Evolutionary conservation across 345 rosid species (phyloP), one percentile per base, ranked within the genome.

Genomic region (Camelina sativa): DNA sequence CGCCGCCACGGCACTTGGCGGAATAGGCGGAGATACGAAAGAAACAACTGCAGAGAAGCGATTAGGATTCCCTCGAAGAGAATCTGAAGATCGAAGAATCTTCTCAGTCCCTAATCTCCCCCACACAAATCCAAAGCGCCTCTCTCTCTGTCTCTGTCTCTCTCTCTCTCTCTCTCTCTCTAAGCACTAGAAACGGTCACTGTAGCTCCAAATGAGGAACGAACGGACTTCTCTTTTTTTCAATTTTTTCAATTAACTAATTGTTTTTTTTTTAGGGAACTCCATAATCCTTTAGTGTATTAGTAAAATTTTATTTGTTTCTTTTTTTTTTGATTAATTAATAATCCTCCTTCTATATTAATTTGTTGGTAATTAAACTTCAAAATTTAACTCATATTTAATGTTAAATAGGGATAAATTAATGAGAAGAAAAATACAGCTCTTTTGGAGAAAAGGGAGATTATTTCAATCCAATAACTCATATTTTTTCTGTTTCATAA

Each of bases 191-290:
- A 71, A 77, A 77, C 80, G 80, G 73, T 77, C 80, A 57, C 68
- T 71, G 67, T 71, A 77, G 80, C 80, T 77, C 62, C 72, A 71
- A 77, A 28, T 57, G 67, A 71, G 80, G 80, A 77, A 77, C 72
- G 76, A 77, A 77, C 72, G 62, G 76, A 2, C 67, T 71, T 54
- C 48, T 71, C 68, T 70, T 25, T 62, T 23, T 68, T 59, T 59
- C 43, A 9, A 41, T 73, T 73, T 48, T 25, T 48, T 50, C 60
- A 15, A n/a, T 50, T 0, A 22, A 22, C 1, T 60, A 34, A 9
- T 34, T 34, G 7, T 32, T 32, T 5, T 6, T 25, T 25, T 25
- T 25, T 23, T 23, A 23, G 25, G 25, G 25, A 23, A 0, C 25
- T 23, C n/a, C n/a, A n/a, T n/a, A n/a, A n/a, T n/a, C n/a, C n/a